A percentile compares a stretch with the other conserved stretches of the same genome.
phyloP scores from a whole-genome alignment of 2,329 filamentous ascomycete genomes.

The Phialemonium atrogriseum region DNA sequence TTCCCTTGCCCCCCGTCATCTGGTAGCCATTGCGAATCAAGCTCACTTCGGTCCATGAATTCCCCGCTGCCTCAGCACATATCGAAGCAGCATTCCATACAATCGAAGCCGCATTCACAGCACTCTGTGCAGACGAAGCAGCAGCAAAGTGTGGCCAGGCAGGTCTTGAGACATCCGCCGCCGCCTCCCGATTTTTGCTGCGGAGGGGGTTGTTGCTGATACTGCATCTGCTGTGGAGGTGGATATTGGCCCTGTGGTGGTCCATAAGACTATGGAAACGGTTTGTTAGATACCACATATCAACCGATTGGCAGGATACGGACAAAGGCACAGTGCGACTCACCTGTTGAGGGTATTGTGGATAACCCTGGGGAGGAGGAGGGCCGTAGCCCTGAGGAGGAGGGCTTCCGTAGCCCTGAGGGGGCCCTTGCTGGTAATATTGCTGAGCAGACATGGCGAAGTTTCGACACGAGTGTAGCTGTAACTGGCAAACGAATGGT shows the following conservation, averaged over 20 bases:
- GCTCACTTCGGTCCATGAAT: too few relatives aligned
- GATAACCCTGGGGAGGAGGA: conserved; percentile 22
- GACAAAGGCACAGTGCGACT: conserved; percentile 12
- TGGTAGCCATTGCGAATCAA: too few relatives aligned
- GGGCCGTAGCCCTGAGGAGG: conserved; percentile 12
- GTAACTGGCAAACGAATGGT: too few relatives aligned
- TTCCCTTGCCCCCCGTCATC: too few relatives aligned
- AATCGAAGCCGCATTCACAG: conserved; percentile 41
- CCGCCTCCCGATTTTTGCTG: conserved; percentile 22
- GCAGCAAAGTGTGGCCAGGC: conserved; percentile 39
- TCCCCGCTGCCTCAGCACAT: conserved; percentile 20
- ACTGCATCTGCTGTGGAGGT: conserved; percentile 34
- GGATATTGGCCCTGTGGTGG: conserved; percentile 33
- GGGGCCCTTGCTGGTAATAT: conserved; percentile 27
- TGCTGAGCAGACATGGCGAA: conserved; percentile 26
- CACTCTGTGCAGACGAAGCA: conserved; percentile 43
- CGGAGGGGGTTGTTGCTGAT: conserved; percentile 34
- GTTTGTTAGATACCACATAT: conserved; percentile 5
- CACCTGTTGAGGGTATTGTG: conserved; percentile 35
- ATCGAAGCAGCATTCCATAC: conserved; percentile 30
- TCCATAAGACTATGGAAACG: conserved; percentile 25
- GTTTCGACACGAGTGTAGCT: too few relatives aligned
- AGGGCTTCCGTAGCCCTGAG: conserved; percentile 15
- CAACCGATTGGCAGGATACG: conserved; percentile 2
- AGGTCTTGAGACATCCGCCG: conserved; percentile 34